These are phyloP conservation scores for Colletotrichum higginsianum DNA, from an alignment of 2,329 filamentous ascomycete genomes.

Conservation along the genomic window DNA sequence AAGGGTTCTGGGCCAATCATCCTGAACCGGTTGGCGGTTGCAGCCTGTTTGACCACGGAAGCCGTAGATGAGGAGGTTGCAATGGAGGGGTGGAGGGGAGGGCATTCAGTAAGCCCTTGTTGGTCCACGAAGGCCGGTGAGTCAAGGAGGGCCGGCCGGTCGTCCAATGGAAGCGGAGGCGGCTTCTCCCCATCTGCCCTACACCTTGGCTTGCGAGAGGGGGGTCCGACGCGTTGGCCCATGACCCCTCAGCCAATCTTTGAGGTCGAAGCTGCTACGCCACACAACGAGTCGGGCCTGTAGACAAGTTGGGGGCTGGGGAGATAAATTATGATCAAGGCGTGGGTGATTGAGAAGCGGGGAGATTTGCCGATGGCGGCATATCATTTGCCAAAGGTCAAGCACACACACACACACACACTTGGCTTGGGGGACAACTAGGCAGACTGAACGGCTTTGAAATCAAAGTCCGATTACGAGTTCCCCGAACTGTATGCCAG, in stretches of 20 bases:
- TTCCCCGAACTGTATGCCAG: slow-evolving; percentile 4
- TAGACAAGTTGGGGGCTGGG: slow-evolving; percentile 13
- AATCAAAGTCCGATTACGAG: slow-evolving; percentile 1
- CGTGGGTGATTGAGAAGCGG: slow-evolving; percentile 22
- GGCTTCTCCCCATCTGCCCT: slow-evolving; percentile 29
- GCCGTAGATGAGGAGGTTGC: slow-evolving; percentile 32
- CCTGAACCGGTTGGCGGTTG: slow-evolving; percentile 25
- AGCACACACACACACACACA: not conserved
- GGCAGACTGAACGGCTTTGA: not conserved
- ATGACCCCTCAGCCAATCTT: slow-evolving; percentile 30
- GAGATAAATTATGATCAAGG: slow-evolving; percentile 8
- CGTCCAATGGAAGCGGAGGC: slow-evolving; percentile 22
- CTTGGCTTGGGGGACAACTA: not conserved
- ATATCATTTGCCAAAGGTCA: slow-evolving; percentile 28
- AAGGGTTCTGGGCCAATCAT: slow-evolving; percentile 28
- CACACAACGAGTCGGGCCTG: not conserved
- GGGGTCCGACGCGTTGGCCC: slow-evolving; percentile 5
- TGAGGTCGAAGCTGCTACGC: slow-evolving; percentile 31
- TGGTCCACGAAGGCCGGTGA: slow-evolving; percentile 30
- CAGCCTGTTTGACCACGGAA: slow-evolving; percentile 30
- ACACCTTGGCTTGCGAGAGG: slow-evolving; percentile 19
- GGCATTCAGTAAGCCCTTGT: slow-evolving; percentile 33
- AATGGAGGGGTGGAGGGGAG: slow-evolving; percentile 10
- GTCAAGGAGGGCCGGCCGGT: not conserved
- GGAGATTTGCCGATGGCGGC: slow-evolving; percentile 4